Conservation (phyloP, 2,329 filamentous ascomycete genomes). For the Phialophora macrospora region DNA sequence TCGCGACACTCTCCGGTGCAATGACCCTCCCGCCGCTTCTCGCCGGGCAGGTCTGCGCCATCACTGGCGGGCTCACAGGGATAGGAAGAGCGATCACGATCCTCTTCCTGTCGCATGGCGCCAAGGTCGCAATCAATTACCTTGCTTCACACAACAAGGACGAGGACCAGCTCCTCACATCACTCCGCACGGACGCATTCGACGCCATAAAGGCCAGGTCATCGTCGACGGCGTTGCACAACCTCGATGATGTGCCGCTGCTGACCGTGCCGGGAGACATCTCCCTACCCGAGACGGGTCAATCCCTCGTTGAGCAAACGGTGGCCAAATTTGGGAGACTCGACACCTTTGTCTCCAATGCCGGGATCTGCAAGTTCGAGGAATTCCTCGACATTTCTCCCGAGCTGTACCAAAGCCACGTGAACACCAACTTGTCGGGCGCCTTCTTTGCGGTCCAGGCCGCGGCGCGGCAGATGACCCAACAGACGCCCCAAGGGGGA, state of each 20-base stretch:
- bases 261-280: conserved; percentile 78
- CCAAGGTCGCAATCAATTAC: conserved; percentile 43
- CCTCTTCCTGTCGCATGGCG: conserved; percentile 61
- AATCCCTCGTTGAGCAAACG: conserved; percentile 64
- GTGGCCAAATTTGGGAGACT: conserved; percentile 41
- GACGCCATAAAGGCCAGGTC: conserved; percentile 37
- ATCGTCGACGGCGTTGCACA: conserved; percentile 15
- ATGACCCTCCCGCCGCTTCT: conserved; percentile 39
- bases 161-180: conserved; percentile 37
- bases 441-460: conserved; percentile 42
- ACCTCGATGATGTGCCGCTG: conserved; percentile 35
- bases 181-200: conserved; percentile 37
- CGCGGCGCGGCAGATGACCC: conserved; percentile 41
- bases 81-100: conserved; percentile 86
- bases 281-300: conserved; percentile 72
- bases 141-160: conserved; percentile 39
- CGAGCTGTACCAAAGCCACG: conserved; percentile 71
- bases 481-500: conserved; percentile 39
- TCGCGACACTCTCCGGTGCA: neutral
- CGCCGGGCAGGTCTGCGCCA: conserved; percentile 75
- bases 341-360: conserved; percentile 45
- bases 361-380: conserved; percentile 72
- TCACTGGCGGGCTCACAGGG: conserved; percentile 84
- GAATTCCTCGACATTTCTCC: conserved; percentile 79
- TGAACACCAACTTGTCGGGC: conserved; percentile 50